Base-by-base conservation (phyloP, 768 basidiomycete genomes). In the Pilatotrama ljubarskyi region DNA sequence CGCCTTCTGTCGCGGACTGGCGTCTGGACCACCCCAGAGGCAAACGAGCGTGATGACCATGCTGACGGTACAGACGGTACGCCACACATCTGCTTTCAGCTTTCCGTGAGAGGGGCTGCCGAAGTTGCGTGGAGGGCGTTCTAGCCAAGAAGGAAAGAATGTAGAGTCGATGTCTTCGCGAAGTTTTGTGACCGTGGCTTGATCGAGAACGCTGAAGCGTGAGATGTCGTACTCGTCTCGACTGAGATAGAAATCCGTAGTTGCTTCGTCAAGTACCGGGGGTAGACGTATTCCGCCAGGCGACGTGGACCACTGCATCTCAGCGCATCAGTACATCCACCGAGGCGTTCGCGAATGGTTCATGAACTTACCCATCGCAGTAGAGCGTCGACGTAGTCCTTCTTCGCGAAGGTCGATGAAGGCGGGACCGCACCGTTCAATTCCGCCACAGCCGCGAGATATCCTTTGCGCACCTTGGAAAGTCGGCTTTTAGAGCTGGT, bases 21-120 rank as follows among this genome's bases (percentile, higher is more conserved):
- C 26, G 14, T 2, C n/a, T 5, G 20, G 24, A 15, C 20, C 18
- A 5, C 73, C 70, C 78, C 78, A 79, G 0, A 79, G 66, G 2
- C 73, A 65, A 14, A 70, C 64, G 0, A 79, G 63, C 0, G 77
- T 74, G 22, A 75, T 64, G 5, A 72, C 72, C n/a, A 78, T 66
- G 51, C 76, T 67, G 15, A 77, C 51, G 1, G 68, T 67, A n/a
- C 73, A 70, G 5, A 76, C 60, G 0, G 67, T 68, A 11, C 68
- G 66, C 78, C 77, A 80, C 38, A 62, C 32, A 40, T 66, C 66
- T 0, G 69, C 69, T 14, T 58, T 69, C 10, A 66, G 62, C 11
- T 58, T 67, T 5, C 69, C 69, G 9, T 52, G 61, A 0, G n/a
- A 35, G 1, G 32, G 29, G 10, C 36, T 55, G 2, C 67, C 69